Base-by-base conservation (phyloP, 2,329 filamentous ascomycete genomes). In the Phialophora expanda region DNA sequence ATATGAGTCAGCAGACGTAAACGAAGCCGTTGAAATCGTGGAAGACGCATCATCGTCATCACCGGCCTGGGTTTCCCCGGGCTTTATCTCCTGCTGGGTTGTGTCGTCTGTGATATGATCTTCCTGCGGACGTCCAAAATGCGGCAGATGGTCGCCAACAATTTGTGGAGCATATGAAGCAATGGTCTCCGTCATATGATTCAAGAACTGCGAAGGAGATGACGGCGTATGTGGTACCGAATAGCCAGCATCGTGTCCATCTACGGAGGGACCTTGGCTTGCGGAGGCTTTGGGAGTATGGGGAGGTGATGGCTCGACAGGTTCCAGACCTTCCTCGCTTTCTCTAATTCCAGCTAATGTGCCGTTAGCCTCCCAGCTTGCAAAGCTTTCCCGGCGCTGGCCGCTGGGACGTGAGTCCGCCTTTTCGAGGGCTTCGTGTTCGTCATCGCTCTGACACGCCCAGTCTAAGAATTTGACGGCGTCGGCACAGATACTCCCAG, bases 391-490 rank as follows among this genome's bases (percentile, higher is more conserved):
- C 14, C 69, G 64, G 20, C 65, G 66, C 20, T 53, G 46, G 44
- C 51, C 60, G 38, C 38, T 11, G 22, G 66, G 69, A 30, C 61
- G 61, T 20, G 61, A 61, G 22, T 62, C 59, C 26, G 54, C 34
- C 30, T 51, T 41, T 59, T 69, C 53, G 70, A 66, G 11, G 24
- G 78, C 73, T 17, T 79, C 78, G 4, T 78, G 76, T 11, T 78
- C 75, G 44, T 83, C 78, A 9, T 84, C 80, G 62, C 81, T 81
- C 34, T 81, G 79, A 68, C 83, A 84, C 3, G 88, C 89, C 93
- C 93, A 96, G 64, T 92, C 86, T 14, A 95, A 76, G 71, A 96
- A 96, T 76, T 93, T 95, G 61, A 85, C 85, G 0, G 92, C 90
- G 76, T 96, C 93, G 50, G 83, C 83, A 28, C 92, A 85, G 72